Conservation (phyloP, 129 eudicot genomes). For the Flaveria ramosissima region DNA sequence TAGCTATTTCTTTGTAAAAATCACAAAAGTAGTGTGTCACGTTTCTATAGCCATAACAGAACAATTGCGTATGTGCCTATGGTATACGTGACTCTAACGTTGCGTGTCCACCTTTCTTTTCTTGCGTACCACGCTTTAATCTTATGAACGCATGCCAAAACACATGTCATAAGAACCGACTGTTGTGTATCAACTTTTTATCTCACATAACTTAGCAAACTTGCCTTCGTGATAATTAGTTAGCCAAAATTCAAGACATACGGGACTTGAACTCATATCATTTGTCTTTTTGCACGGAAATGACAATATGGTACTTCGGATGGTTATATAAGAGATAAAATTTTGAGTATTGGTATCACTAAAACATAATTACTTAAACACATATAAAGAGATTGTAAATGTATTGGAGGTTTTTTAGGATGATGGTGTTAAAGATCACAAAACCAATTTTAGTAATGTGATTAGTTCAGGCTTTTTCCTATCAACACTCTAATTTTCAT, state of each 20-base stretch:
- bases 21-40: too few relatives aligned
- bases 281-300: neutral
- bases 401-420: too few relatives aligned
- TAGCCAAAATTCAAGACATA: neutral
- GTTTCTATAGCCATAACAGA: neutral
- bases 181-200: neutral
- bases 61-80: neutral
- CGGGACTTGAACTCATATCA: neutral
- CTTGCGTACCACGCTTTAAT: neutral
- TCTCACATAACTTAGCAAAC: neutral
- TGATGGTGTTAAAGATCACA: too few relatives aligned
- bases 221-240: neutral
- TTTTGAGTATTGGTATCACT: too few relatives aligned
- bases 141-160: neutral
- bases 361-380: neutral
- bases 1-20: too few relatives aligned
- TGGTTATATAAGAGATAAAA: too few relatives aligned
- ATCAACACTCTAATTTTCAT: neutral
- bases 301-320: neutral
- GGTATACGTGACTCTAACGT: neutral
- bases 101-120: neutral
- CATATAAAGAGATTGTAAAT: too few relatives aligned
- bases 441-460: neutral
- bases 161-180: neutral
- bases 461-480: neutral